These are phyloP conservation scores for Helotiales sp. DNA, from an alignment of 2,329 filamentous ascomycete species.

Conservation along the genomic window DNA sequence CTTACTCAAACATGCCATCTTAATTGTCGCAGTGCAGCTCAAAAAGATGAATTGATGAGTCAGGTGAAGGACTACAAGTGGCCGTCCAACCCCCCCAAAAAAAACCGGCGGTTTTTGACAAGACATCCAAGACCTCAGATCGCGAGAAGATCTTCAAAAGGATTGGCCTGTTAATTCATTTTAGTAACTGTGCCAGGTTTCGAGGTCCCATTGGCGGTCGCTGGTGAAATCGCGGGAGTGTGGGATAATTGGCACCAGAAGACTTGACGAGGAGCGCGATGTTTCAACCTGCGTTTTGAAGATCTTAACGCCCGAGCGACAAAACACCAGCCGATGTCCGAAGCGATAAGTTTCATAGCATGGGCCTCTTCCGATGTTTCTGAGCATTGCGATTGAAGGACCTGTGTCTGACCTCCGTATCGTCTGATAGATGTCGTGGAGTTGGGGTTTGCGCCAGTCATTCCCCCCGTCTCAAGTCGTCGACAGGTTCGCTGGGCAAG, in stretches of 20 bases:
- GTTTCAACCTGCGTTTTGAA: constrained; percentile 10
- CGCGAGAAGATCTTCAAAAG: neutral
- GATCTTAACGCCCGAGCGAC: neutral
- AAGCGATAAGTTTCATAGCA: neutral
- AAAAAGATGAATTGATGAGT: neutral
- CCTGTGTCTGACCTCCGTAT: constrained; percentile 1
- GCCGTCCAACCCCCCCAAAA: too few relatives aligned
- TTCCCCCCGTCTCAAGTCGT: neutral
- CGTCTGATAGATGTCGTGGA: constrained; percentile 5
- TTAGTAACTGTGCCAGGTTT: neutral
- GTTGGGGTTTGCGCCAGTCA: neutral
- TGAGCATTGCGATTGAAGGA: neutral
- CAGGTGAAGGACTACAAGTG: neutral
- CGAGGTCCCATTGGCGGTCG: neutral
- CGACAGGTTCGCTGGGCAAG: neutral
- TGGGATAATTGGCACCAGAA: neutral
- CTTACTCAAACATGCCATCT: neutral
- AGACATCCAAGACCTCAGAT: neutral
- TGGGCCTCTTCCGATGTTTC: constrained; percentile 1
- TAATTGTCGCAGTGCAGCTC: neutral
- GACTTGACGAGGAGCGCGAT: neutral
- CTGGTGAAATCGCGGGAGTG: constrained; percentile 3
- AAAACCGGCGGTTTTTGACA: neutral
- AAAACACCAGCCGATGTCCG: neutral
- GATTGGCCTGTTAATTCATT: neutral